phyloP scores from a whole-genome alignment of 768 basidiomycete species.

The Macrolepiota dolichaula region DNA sequence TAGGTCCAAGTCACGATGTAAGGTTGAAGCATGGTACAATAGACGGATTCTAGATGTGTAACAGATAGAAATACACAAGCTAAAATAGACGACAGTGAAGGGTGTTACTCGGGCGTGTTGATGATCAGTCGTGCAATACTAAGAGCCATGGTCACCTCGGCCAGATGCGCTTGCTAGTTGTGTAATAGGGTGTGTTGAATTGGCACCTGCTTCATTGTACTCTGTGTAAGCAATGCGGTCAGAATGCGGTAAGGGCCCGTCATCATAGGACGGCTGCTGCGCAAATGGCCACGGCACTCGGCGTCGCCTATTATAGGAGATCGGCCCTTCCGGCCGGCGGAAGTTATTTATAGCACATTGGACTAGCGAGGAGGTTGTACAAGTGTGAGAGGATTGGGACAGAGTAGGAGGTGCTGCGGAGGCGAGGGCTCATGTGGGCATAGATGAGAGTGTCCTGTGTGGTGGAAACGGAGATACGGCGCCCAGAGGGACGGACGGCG shows the following conservation, averaged over 20 bases:
- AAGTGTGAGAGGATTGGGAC: neutral
- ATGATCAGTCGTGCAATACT: neutral
- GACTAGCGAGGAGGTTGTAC: neutral
- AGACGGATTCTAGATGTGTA: neutral
- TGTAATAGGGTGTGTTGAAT: neutral
- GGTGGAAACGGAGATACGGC: neutral
- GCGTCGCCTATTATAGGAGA: neutral
- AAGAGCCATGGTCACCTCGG: neutral
- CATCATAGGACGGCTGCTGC: neutral
- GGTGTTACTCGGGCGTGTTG: neutral
- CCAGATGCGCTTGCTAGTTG: neutral
- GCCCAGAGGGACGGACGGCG: slow-evolving; percentile 1
- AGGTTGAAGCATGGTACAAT: neutral
- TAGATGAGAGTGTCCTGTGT: neutral
- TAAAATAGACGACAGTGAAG: neutral
- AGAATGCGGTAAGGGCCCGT: too few relatives aligned
- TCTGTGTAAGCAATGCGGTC: neutral
- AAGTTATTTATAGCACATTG: neutral
- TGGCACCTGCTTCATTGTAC: neutral
- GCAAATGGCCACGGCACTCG: neutral
- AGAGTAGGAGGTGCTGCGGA: slow-evolving; percentile 1
- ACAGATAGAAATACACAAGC: neutral
- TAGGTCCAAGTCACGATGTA: neutral
- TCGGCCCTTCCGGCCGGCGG: neutral
- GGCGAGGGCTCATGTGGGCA: neutral